A percentile compares a stretch with the other conserved stretches of the same genome.
Evolutionary conservation across 805 yeast genomes (phyloP).

Genomic region (Cyberlindnera galapagoensis): DNA sequence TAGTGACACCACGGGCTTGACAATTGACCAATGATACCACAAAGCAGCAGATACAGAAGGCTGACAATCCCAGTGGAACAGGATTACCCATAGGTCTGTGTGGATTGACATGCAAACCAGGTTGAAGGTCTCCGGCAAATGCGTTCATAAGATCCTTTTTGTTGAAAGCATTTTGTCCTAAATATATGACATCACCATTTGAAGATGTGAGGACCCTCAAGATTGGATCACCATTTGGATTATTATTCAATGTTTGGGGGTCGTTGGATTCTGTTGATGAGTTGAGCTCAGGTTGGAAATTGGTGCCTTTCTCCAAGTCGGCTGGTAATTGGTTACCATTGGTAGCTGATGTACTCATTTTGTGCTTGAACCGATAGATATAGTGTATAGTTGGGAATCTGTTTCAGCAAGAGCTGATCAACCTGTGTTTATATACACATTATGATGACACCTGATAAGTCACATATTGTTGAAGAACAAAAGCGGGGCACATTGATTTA

Average conservation of each 20-base stretch:
- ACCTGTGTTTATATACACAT: no score
- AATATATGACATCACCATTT: slow-evolving; percentile 31
- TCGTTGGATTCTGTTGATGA: slow-evolving; percentile 16
- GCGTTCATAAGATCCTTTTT: slow-evolving; percentile 54
- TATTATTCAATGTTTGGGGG: slow-evolving; percentile 6
- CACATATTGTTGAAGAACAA: no score
- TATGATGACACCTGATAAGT: no score
- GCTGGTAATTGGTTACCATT: slow-evolving; percentile 5
- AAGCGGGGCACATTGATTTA: no score
- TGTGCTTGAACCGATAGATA: no score
- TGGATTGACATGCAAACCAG: slow-evolving; percentile 39
- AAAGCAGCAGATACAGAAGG: slow-evolving; percentile 52
- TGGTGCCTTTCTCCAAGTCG: slow-evolving; percentile 18
- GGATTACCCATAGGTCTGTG: slow-evolving; percentile 61
- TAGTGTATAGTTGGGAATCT: no score
- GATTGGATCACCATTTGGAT: slow-evolving; percentile 9
- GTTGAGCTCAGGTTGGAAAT: slow-evolving; percentile 3
- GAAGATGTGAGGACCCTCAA: slow-evolving; percentile 21
- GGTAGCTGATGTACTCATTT: no score
- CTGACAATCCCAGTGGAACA: slow-evolving; percentile 67
- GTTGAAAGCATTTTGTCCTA: slow-evolving; percentile 37
- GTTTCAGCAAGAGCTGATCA: no score
- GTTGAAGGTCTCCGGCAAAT: slow-evolving; percentile 51
- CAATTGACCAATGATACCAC: slow-evolving; percentile 58
- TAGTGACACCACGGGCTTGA: slow-evolving; percentile 60